These are phyloP conservation scores for Myxozyma udenii DNA, from an alignment of 805 yeast genomes.

Conservation along the genomic window DNA sequence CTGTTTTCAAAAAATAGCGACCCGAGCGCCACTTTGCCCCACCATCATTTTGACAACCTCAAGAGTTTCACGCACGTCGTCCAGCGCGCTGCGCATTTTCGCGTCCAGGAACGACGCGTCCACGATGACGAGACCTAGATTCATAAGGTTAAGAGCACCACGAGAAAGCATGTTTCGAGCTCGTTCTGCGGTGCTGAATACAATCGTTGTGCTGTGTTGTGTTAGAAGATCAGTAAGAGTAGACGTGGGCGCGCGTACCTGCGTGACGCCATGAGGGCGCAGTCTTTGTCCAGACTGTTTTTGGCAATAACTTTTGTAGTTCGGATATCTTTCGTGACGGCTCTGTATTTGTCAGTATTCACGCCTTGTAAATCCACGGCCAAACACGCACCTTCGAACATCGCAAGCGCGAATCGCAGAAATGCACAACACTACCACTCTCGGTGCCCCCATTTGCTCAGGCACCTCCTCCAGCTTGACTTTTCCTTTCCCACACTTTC, in stretches of 20 bases:
- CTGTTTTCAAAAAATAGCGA: too few species aligned
- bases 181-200: constrained; percentile 19
- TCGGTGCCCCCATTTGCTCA: constrained; percentile 12
- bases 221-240: too few species aligned
- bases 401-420: constrained; percentile 89
- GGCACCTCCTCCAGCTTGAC: constrained; percentile 1
- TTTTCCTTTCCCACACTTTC: neutral
- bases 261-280: constrained; percentile 6
- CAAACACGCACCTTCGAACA: constrained; percentile 40
- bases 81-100: constrained; percentile 20
- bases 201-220: constrained; percentile 4
- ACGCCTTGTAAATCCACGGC: neutral
- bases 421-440: constrained; percentile 56
- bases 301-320: constrained; percentile 23
- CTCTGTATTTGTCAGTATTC: neutral
- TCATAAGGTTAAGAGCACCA: constrained; percentile 4
- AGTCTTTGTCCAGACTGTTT: constrained; percentile 20
- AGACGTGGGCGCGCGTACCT: constrained; percentile 3
- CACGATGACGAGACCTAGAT: constrained; percentile 14
- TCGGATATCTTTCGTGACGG: constrained; percentile 9
- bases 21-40: too few species aligned
- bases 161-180: constrained; percentile 2
- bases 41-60: constrained; percentile 9
- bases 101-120: constrained; percentile 23
- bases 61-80: constrained; percentile 26